Conservation (phyloP, 1,284 basidiomycete genomes). For the Malassezia psittaci region DNA sequence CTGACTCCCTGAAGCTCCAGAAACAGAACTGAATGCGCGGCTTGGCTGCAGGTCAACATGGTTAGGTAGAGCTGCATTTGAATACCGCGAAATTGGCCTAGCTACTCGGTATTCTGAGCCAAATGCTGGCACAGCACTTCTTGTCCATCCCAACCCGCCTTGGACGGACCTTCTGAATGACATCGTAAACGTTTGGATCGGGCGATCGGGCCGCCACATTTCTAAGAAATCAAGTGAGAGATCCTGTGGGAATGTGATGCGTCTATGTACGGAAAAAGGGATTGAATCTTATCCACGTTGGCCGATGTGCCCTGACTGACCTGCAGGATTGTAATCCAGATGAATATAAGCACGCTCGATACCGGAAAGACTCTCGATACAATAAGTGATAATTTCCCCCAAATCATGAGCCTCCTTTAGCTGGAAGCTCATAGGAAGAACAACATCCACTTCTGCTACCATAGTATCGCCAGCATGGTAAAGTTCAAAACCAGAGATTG, state of each 20-base stretch:
- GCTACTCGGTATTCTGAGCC: too few species aligned
- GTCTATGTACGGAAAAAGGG: too few species aligned
- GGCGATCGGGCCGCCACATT: neutral
- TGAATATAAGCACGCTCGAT: constrained; percentile 40
- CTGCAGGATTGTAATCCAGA: constrained; percentile 38
- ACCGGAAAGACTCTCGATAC: constrained; percentile 31
- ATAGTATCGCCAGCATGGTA: constrained; percentile 44
- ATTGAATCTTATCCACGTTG: too few species aligned
- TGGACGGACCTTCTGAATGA: too few species aligned
- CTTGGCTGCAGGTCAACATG: too few species aligned
- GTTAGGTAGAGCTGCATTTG: too few species aligned
- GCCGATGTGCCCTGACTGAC: constrained; percentile 36
- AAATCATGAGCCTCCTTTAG: constrained; percentile 45
- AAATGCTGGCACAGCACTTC: too few species aligned
- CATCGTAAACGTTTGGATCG: neutral
- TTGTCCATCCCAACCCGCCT: too few species aligned
- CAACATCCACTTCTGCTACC: constrained; percentile 42
- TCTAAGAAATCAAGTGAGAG: too few species aligned
- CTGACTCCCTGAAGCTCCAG: neutral
- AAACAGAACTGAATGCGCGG: neutral
- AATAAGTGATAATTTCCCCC: constrained; percentile 43
- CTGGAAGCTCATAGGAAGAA: constrained; percentile 34
- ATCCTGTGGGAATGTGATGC: too few species aligned
- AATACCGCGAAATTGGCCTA: too few species aligned
- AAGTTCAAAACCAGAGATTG: constrained; percentile 39